These are phyloP conservation scores for Ustilago loliicola DNA, from an alignment of 1,284 basidiomycete genomes.

Conservation along the genomic window DNA sequence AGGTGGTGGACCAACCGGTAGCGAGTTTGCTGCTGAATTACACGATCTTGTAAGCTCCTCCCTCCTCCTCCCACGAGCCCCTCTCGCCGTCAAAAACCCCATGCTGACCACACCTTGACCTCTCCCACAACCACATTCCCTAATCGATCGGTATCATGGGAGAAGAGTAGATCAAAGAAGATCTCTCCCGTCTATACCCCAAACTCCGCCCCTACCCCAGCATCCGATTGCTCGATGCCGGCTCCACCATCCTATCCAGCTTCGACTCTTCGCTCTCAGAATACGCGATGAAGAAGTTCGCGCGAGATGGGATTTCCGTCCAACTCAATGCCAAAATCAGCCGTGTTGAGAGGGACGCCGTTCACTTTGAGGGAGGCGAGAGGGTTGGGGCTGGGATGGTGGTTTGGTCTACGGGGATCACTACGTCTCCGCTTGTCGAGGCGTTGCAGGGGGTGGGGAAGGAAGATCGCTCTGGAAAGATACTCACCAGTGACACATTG, in stretches of 20 bases:
- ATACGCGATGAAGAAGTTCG: conserved; percentile 66
- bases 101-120: too few relatives aligned
- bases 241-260: conserved; percentile 55
- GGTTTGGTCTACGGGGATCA: conserved; percentile 86
- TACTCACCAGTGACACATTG: conserved; percentile 70
- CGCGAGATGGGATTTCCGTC: conserved; percentile 39
- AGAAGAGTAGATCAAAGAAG: conserved; percentile 68
- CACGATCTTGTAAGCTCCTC: conserved; percentile 76
- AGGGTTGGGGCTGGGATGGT: conserved; percentile 75
- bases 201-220: conserved; percentile 32
- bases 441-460: conserved; percentile 77
- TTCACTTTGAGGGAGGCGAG: not conserved
- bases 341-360: conserved; percentile 33
- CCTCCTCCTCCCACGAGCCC: too few relatives aligned
- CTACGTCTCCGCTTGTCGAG: conserved; percentile 82
- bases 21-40: conserved; percentile 77
- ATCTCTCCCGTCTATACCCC: conserved; percentile 75
- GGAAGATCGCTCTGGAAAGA: conserved; percentile 77
- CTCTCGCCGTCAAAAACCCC: too few relatives aligned
- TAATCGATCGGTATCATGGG: too few relatives aligned
- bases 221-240: conserved; percentile 60
- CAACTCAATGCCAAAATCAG: conserved; percentile 32
- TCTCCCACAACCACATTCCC: too few relatives aligned
- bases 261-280: conserved; percentile 63
- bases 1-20: conserved; percentile 57